Percentiles rank a stretch among this genome's conserved stretches.
Evolutionary conservation across 2,329 filamentous ascomycete genomes (phyloP).

Genomic region (Hymenoscyphus occultus): DNA sequence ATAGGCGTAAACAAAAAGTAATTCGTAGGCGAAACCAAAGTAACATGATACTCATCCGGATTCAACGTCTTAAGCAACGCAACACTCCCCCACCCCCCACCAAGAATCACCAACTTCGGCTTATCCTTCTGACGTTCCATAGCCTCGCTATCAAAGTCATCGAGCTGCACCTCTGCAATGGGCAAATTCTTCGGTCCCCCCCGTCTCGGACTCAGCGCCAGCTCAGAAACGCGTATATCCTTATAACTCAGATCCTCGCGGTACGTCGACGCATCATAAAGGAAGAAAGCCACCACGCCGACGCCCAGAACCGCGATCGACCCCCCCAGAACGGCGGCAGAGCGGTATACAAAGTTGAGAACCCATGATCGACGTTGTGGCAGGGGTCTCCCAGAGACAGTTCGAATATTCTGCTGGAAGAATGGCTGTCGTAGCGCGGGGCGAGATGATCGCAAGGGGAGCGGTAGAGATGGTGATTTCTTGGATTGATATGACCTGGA

Average conservation of each 20-base stretch:
- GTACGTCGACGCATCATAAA: conserved; percentile 93
- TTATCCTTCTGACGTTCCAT: conserved; percentile 77
- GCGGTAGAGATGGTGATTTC: neutral
- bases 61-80: conserved; percentile 87
- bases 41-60: conserved; percentile 91
- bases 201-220: conserved; percentile 74
- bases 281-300: conserved; percentile 78
- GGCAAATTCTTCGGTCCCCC: conserved; percentile 95
- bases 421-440: conserved; percentile 19
- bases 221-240: conserved; percentile 80
- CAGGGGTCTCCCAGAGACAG: conserved; percentile 51
- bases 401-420: conserved; percentile 22
- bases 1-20: conserved; percentile 99
- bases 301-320: conserved; percentile 68
- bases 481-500: conserved; percentile 15
- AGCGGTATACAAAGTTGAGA: conserved; percentile 62
- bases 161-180: conserved; percentile 81
- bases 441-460: conserved; percentile 4
- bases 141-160: conserved; percentile 77
- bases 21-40: conserved; percentile 88
- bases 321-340: conserved; percentile 70
- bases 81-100: conserved; percentile 93
- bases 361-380: conserved; percentile 48
- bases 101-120: conserved; percentile 86
- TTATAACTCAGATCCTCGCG: conserved; percentile 61